Evolutionary conservation across 495 filamentous ascomycete species (phyloP), one percentile per base, ranked within the genome.

Genomic region (Thozetella sp.): DNA sequence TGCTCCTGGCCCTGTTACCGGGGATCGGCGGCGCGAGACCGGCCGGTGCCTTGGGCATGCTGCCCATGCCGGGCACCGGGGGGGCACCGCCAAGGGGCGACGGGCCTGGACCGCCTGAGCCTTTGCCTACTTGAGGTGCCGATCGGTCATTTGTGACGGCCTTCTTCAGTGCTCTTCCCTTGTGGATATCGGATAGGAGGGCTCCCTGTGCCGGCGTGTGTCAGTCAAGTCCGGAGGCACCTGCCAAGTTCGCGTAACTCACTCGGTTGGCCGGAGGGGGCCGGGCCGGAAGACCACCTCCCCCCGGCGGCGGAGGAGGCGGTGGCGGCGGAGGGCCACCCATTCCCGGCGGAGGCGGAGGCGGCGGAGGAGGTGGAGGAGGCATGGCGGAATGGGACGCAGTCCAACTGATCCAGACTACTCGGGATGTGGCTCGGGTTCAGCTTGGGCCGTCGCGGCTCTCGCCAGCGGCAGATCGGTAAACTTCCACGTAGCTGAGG

Each of bases 81-180:
- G 94, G 94, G 34, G 94, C 93, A 25, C 89, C 87, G 56, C 80
- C 85, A 51, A 90, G 69, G 24, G 66, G 70, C 54, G 69, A 67
- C 2, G 77, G 75, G 15, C 84, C 86, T 23, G 81, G 73, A 13
- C 80, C 82, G 55, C 82, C 85, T 60, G 83, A 79, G 19, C 65
- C 69, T 46, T 79, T 83, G 17, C 73, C 83, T 53, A 97, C 72
- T 55, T 82, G 60, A 1, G 95, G 95, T 17, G 92, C 93, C 43
- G 93, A 97, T 74, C 95, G 87, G 77, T 99, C 95, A 73, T 99
- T 97, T 58, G 93, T 96, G 25, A 93, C 90, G 12, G 93, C 76
- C 76, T 97, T 97, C 79, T 90, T 97, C 46, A 99, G 80, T 48
- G 75, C 69, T 60, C 80, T 79, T 40, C 96, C 95, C 79, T 96